phyloP scores from a whole-genome alignment of 495 filamentous ascomycete genomes.

The Aspergillus mulundensis region DNA sequence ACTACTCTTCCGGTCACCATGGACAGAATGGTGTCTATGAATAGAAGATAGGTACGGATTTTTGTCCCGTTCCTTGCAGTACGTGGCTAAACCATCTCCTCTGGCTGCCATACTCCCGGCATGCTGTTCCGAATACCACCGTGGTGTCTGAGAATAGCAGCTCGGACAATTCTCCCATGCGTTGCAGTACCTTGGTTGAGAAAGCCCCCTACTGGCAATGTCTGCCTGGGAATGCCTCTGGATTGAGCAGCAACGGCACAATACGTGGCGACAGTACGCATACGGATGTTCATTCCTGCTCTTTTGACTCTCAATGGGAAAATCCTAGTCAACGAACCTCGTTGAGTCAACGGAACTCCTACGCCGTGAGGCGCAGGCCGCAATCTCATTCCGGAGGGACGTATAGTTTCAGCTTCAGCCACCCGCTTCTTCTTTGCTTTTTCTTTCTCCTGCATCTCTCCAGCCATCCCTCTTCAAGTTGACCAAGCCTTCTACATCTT shows the following conservation, averaged over 20 bases:
- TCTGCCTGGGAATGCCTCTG: too few species aligned
- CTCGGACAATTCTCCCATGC: neutral
- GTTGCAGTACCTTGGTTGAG: neutral
- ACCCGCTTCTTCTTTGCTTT: neutral
- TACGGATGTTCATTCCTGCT: neutral
- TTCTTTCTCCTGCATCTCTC: neutral
- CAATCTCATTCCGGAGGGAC: neutral
- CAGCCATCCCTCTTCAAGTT: neutral
- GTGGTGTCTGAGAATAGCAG: neutral
- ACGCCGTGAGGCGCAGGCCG: too few species aligned
- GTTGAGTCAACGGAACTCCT: neutral
- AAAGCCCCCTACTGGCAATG: neutral
- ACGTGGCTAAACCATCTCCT: neutral
- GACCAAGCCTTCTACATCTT: neutral
- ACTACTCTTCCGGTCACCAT: neutral
- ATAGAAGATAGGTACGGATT: neutral
- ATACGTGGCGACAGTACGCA: too few species aligned
- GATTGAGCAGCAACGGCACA: too few species aligned
- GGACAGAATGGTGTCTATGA: neutral
- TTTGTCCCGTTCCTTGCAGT: neutral
- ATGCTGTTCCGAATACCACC: neutral
- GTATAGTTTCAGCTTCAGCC: neutral
- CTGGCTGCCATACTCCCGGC: neutral
- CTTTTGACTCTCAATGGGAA: neutral
- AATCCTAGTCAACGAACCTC: too few species aligned